Evolutionary conservation across 2,329 filamentous ascomycete genomes (phyloP), one percentile per base, ranked within the genome.

Genomic region (Epichloe coenophiala): DNA sequence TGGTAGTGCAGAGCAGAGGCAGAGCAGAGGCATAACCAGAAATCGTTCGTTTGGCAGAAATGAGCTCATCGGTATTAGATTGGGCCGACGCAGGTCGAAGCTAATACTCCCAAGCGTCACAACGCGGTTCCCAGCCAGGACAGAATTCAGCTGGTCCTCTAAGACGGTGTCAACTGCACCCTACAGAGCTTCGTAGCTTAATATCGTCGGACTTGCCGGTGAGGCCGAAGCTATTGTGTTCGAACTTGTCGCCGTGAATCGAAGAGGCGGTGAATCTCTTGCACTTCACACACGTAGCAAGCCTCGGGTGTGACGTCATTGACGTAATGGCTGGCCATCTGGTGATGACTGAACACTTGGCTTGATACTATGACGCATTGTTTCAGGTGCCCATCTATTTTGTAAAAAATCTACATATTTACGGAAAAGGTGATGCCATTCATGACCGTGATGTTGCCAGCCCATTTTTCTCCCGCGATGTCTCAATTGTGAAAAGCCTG

Each of bases 301-400:
- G 21, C 5, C 17, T 15, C 0, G 37, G 45, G 2, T 19, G 13
- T 36, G 45, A 36, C 39, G 19, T 38, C 33, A 45, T 48, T 48
- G 50, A 49, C 50, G 50, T 43, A 42, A 51, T 51, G 31, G 37
- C 46, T 45, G 41, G 17, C 13, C 13, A 19, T 36, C 44, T 42
- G 36, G 19, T 41, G 44, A 51, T 15, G 31, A 9, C 13, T 19
- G 19, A 17, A 27, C 19, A 5, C 44, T 41, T 40, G 40, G 50
- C 35, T 36, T 21, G 45, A 45, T 27, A 31, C 45, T 7, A 33
- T 47, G 11, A 11, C 38, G 27, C 27, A 31, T 31, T 11, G 27
- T 31, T 31, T 31, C 27, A 31, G 27, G 27, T 11, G 3, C 27
- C 8, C 4, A 31, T 31, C 7, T 8, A 31, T 9, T 27, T 27